phyloP scores from a whole-genome alignment of 176 grass and related monocot genomes.

The Tillandsia leiboldiana region DNA sequence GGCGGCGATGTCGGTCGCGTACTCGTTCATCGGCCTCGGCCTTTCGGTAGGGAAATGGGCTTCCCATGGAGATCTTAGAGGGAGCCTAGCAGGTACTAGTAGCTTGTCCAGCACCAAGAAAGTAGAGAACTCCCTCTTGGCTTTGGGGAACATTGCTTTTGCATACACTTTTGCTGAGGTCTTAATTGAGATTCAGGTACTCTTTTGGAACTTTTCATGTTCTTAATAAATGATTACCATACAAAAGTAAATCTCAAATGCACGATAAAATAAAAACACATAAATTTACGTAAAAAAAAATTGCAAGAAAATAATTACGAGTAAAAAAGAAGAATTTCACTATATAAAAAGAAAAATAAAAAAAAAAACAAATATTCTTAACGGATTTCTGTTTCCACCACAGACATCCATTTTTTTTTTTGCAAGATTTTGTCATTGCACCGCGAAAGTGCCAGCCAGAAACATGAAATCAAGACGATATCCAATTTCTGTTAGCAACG shows the following conservation, averaged over 20 bases:
- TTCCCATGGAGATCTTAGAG: constrained; percentile 24
- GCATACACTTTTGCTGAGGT: constrained; percentile 88
- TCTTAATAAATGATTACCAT: background rate
- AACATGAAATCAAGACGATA: no score
- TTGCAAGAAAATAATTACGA: no score
- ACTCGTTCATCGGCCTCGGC: constrained; percentile 67
- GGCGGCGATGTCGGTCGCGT: constrained; percentile 70
- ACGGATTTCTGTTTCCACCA: no score
- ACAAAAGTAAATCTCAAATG: no score
- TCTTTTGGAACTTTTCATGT: background rate
- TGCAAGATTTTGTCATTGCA: no score
- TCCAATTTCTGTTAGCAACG: no score
- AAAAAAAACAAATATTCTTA: no score
- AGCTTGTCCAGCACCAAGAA: constrained; percentile 32
- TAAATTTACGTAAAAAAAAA: no score
- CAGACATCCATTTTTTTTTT: no score
- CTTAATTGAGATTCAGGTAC: constrained; percentile 82
- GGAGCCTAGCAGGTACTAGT: constrained; percentile 23
- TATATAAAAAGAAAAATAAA: background rate
- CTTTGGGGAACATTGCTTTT: constrained; percentile 82
- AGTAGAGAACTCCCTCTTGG: constrained; percentile 56
- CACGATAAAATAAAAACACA: no score
- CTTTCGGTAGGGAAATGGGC: constrained; percentile 44
- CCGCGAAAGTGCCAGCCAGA: no score
- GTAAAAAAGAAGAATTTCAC: background rate